These are phyloP conservation scores for Megacollybia marginata DNA, from an alignment of 768 basidiomycete genomes.

Conservation along the genomic window DNA sequence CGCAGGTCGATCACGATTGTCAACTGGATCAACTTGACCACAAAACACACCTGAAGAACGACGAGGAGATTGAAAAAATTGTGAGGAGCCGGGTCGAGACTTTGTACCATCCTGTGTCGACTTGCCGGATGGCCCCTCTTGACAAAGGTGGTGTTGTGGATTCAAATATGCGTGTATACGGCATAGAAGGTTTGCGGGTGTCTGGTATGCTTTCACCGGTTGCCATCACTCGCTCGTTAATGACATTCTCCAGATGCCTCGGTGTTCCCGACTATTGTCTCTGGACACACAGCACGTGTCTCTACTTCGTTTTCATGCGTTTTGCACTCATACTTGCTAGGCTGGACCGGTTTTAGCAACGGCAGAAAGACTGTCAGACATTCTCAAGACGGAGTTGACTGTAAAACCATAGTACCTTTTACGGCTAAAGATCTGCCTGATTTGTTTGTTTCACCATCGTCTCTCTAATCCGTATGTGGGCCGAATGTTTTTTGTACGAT, in stretches of 20 bases:
- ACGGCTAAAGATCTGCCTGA: too few relatives aligned
- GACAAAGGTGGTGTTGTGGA: slow-evolving; percentile 37
- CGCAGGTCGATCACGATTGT: slow-evolving; percentile 23
- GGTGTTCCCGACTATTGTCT: slow-evolving; percentile 31
- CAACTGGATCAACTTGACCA: slow-evolving; percentile 28
- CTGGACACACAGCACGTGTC: slow-evolving; percentile 29
- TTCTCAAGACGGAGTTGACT: slow-evolving; percentile 18
- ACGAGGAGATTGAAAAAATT: slow-evolving; percentile 31
- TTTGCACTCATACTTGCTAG: slow-evolving; percentile 22
- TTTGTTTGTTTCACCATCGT: too few relatives aligned
- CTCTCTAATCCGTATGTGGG: too few relatives aligned
- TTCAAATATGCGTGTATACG: slow-evolving; percentile 34
- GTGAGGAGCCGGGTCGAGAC: slow-evolving; percentile 35
- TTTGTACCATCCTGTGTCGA: slow-evolving; percentile 36
- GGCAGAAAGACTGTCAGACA: slow-evolving; percentile 27
- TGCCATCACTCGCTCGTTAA: too few relatives aligned
- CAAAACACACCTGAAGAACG: slow-evolving; percentile 22
- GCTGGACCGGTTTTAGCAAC: slow-evolving; percentile 21
- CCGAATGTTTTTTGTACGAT: too few relatives aligned
- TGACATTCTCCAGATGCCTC: slow-evolving; percentile 22
- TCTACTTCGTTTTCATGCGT: slow-evolving; percentile 20
- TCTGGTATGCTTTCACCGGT: slow-evolving; percentile 7
- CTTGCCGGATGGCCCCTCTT: slow-evolving; percentile 37
- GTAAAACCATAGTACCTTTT: too few relatives aligned
- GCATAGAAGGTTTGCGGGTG: slow-evolving; percentile 32